Percentiles rank a stretch among this genome's conserved stretches.
These are phyloP conservation scores for Xylaria palmicola DNA, from an alignment of 495 filamentous ascomycete species.

Conservation along the genomic window DNA sequence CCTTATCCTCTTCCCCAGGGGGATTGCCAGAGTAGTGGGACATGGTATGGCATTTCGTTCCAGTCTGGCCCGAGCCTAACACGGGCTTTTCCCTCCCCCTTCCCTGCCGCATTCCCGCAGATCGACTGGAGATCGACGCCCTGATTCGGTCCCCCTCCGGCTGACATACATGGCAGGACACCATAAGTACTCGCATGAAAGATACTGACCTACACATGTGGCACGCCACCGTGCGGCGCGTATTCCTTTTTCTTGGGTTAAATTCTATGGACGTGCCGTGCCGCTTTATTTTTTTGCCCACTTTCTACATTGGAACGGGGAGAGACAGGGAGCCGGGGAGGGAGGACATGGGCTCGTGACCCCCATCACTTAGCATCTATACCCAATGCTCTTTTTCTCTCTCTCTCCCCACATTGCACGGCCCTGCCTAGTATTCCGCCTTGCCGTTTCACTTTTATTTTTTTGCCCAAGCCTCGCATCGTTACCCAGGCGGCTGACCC, in stretches of 20 bases:
- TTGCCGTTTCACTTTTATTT: too few relatives aligned
- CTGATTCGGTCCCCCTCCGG: constrained; percentile 4
- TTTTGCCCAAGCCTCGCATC: too few relatives aligned
- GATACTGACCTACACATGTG: background rate
- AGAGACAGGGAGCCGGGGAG: too few relatives aligned
- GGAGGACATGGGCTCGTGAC: too few relatives aligned
- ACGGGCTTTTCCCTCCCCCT: background rate
- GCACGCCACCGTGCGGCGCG: background rate
- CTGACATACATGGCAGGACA: constrained; percentile 13
- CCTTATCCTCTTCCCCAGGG: background rate
- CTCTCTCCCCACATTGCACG: too few relatives aligned
- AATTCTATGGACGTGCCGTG: too few relatives aligned
- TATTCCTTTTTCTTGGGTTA: background rate
- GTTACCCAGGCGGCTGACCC: too few relatives aligned
- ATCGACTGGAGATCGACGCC: background rate
- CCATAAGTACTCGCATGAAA: constrained; percentile 5
- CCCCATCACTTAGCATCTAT: too few relatives aligned
- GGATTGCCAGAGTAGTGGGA: background rate
- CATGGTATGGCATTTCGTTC: background rate
- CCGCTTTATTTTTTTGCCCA: background rate
- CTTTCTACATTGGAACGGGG: background rate
- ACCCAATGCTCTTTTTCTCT: too few relatives aligned
- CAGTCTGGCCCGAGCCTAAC: background rate
- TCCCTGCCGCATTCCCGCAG: constrained; percentile 5
- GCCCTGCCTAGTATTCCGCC: too few relatives aligned